Conservation (phyloP, 805 yeast genomes). For the Spathaspora passalidarum region DNA sequence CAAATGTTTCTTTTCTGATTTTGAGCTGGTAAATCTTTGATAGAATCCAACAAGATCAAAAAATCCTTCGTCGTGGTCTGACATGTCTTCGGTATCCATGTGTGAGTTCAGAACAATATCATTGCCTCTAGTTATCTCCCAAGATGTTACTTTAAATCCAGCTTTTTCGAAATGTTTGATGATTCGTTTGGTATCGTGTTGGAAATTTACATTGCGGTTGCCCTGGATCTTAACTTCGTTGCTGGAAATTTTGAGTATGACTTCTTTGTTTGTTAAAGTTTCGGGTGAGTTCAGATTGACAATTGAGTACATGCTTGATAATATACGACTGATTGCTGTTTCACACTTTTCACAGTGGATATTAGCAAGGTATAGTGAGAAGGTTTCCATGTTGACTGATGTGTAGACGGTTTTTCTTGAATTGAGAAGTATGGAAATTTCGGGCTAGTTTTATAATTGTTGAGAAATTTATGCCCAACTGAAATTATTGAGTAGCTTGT, state of each 20-base stretch:
- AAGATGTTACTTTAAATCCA: slow-evolving; percentile 38
- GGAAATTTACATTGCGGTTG: slow-evolving; percentile 5
- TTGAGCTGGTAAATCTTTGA: slow-evolving; percentile 14
- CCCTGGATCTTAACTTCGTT: slow-evolving; percentile 27
- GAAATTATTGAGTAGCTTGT: neutral
- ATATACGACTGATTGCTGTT: slow-evolving; percentile 25
- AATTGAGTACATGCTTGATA: slow-evolving; percentile 16
- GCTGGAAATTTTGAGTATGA: slow-evolving; percentile 14
- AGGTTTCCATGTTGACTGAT: slow-evolving; percentile 7
- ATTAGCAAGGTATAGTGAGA: slow-evolving; percentile 34
- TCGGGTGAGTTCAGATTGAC: slow-evolving; percentile 4
- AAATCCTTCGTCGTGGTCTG: slow-evolving; percentile 16
- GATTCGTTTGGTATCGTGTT: slow-evolving; percentile 18
- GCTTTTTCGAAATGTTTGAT: slow-evolving; percentile 22
- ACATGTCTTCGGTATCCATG: slow-evolving; percentile 19
- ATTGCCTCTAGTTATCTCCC: slow-evolving; percentile 27
- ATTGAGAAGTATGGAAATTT: neutral
- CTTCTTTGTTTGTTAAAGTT: slow-evolving; percentile 4
- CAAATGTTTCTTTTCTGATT: slow-evolving; percentile 30
- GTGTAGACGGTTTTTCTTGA: neutral
- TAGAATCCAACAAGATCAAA: slow-evolving; percentile 13
- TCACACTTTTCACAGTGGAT: slow-evolving; percentile 58
- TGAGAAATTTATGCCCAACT: neutral
- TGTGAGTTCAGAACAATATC: slow-evolving; percentile 13
- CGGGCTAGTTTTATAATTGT: neutral